A percentile compares a stretch with the other conserved stretches of the same genome.
Evolutionary conservation across 192 early-diverging fungal genomes (phyloP).

Genomic region (Podila minutissima): DNA sequence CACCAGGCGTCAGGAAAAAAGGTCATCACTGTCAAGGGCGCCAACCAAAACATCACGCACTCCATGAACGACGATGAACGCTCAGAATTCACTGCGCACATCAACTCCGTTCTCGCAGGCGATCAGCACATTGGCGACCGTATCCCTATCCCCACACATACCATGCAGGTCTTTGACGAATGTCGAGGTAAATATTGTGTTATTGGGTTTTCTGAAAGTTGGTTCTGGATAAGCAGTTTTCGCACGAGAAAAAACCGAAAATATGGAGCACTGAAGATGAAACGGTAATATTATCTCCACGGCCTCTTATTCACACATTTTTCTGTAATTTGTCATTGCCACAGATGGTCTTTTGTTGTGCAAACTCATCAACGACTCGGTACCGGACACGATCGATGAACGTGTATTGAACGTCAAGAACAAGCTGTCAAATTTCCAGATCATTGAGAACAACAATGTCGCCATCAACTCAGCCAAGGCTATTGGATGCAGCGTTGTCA

Average conservation of each 20-base stretch:
- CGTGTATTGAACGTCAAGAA: constrained; percentile 91
- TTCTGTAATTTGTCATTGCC: constrained; percentile 7
- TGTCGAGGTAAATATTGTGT: constrained; percentile 69
- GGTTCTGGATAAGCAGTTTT: too few relatives aligned
- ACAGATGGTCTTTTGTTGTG: constrained; percentile 91
- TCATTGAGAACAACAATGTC: constrained; percentile 99
- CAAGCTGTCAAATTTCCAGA: constrained; percentile 93
- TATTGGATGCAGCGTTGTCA: constrained; percentile 97
- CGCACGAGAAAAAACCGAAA: too few relatives aligned
- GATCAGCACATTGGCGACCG: constrained; percentile 88
- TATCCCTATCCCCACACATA: constrained; percentile 90
- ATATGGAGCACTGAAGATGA: too few relatives aligned
- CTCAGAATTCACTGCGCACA: constrained; percentile 95
- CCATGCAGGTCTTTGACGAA: constrained; percentile 98
- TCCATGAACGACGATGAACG: constrained; percentile 99
- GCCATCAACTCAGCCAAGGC: constrained; percentile 99
- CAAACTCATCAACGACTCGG: constrained; percentile 98
- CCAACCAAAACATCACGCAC: constrained; percentile 90
- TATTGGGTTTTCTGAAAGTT: too few relatives aligned
- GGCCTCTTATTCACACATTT: not conserved
- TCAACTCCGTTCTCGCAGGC: constrained; percentile 84
- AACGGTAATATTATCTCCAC: not conserved
- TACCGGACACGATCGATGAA: constrained; percentile 98
- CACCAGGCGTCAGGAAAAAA: constrained; percentile 68
- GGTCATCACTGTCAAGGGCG: constrained; percentile 89